Evolutionary conservation across 176 grass and related monocot genomes (phyloP).

Genomic region (Oryza glumipatula): DNA sequence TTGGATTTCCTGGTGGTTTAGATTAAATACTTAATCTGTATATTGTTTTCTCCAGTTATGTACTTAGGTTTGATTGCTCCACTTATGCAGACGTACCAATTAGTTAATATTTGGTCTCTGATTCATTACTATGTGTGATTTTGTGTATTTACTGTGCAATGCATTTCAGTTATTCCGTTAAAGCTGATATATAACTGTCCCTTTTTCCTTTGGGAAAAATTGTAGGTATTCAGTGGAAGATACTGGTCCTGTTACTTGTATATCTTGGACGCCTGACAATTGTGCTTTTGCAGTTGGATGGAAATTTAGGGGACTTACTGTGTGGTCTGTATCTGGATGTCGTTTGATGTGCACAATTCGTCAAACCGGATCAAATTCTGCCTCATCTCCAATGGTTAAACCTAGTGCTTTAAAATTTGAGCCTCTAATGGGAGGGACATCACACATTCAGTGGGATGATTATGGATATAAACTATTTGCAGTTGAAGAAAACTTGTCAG

Average conservation of each 20-base stretch:
- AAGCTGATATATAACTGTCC: conserved; percentile 18
- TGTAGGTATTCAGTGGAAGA: conserved; percentile 97
- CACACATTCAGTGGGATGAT: conserved; percentile 95
- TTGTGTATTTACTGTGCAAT: background rate
- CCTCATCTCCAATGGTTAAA: conserved; percentile 81
- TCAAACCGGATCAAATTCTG: conserved; percentile 76
- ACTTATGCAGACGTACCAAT: background rate
- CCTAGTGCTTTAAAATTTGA: conserved; percentile 71
- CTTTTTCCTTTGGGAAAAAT: conserved; percentile 11
- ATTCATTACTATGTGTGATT: conserved; percentile 8
- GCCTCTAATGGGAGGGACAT: conserved; percentile 87
- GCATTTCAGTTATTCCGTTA: conserved; percentile 32
- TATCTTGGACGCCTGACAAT: conserved; percentile 97
- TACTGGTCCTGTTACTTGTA: conserved; percentile 91
- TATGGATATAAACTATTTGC: conserved; percentile 90
- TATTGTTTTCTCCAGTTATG: conserved; percentile 3
- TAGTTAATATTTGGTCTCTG: conserved; percentile 19
- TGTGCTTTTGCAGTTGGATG: conserved; percentile 97
- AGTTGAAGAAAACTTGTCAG: conserved; percentile 84
- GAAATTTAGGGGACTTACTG: conserved; percentile 94
- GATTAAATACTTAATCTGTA: background rate
- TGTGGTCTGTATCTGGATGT: conserved; percentile 97
- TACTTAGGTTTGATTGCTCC: conserved; percentile 6
- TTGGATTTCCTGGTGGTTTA: conserved; percentile 16
- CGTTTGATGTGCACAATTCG: conserved; percentile 97